Percentiles rank a stretch among this genome's conserved stretches.
Evolutionary conservation across 192 early-diverging fungal species (phyloP).

Genomic region (Rhizophagus prolifer): DNA sequence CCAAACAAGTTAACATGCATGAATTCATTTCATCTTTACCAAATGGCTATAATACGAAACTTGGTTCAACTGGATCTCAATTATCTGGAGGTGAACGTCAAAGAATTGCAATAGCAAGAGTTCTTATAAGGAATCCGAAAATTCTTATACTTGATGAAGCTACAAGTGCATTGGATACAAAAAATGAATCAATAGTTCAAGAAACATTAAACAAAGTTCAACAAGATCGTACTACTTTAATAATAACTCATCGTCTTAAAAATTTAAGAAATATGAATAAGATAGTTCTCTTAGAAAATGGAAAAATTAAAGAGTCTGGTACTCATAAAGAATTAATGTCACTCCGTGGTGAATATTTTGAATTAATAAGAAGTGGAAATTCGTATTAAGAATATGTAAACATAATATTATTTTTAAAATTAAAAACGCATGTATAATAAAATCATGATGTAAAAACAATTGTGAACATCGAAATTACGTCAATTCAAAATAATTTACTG

Average conservation of each 20-base stretch:
- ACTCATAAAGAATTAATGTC: conserved; percentile 61
- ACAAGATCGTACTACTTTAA: conserved; percentile 64
- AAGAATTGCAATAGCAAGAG: conserved; percentile 47
- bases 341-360: conserved; percentile 43
- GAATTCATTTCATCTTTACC: conserved; percentile 60
- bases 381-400: neutral
- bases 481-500: no score
- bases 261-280: conserved; percentile 66
- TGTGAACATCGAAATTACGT: no score
- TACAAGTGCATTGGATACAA: conserved; percentile 63
- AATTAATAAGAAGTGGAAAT: conserved; percentile 48
- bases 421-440: no score
- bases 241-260: conserved; percentile 70
- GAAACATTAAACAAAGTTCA: conserved; percentile 57
- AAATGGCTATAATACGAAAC: conserved; percentile 51
- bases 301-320: conserved; percentile 56
- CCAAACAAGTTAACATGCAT: conserved; percentile 71
- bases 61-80: conserved; percentile 42
- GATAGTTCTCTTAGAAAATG: conserved; percentile 52
- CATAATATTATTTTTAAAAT: no score
- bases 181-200: conserved; percentile 64
- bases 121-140: conserved; percentile 44
- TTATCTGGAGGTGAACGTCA: conserved; percentile 49
- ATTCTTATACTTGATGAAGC: conserved; percentile 60
- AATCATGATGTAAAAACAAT: no score